A percentile compares a stretch with the other conserved stretches of the same genome.
Conservation (phyloP, 768 basidiomycete genomes). For the Amanita thiersii region DNA sequence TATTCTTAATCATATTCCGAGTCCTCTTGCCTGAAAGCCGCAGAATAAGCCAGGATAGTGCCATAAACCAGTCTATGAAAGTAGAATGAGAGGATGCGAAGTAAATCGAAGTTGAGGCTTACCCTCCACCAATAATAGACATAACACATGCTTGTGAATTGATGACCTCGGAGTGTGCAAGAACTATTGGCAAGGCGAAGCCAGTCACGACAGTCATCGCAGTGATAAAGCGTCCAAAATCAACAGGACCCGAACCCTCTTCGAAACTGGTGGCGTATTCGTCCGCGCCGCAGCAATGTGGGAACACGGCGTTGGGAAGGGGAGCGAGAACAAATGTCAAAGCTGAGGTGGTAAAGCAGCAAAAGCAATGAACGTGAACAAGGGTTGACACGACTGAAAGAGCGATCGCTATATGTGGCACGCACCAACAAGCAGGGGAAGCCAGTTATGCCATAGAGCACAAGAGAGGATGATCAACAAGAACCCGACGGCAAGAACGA, state of each 20-base stretch:
- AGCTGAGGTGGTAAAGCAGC: constrained; percentile 37
- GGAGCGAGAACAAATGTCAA: constrained; percentile 94
- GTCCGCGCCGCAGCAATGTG: constrained; percentile 79
- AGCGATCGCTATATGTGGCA: constrained; percentile 8
- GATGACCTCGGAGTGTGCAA: constrained; percentile 89
- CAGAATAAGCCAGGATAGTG: constrained; percentile 83
- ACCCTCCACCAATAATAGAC: constrained; percentile 93
- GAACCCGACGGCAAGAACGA: constrained; percentile 97
- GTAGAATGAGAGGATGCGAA: constrained; percentile 3
- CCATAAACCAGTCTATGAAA: constrained; percentile 68
- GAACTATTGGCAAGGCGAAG: constrained; percentile 84
- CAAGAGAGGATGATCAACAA: constrained; percentile 95
- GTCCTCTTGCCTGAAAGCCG: constrained; percentile 72
- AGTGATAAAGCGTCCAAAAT: constrained; percentile 94
- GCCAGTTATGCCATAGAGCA: constrained; percentile 94
- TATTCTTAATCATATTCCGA: constrained; percentile 66
- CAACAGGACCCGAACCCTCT: constrained; percentile 61
- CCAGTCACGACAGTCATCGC: constrained; percentile 87
- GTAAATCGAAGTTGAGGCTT: constrained; percentile 24
- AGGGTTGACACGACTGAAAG: neutral
- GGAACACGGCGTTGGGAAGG: constrained; percentile 87
- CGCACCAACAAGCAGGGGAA: constrained; percentile 92
- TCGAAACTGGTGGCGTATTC: constrained; percentile 73
- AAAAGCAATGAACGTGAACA: neutral
- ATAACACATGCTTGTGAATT: constrained; percentile 78